Evolutionary conservation across 192 early-diverging fungal genomes (phyloP), one percentile per base, ranked within the genome.

Genomic region (Coemansia sp.): DNA sequence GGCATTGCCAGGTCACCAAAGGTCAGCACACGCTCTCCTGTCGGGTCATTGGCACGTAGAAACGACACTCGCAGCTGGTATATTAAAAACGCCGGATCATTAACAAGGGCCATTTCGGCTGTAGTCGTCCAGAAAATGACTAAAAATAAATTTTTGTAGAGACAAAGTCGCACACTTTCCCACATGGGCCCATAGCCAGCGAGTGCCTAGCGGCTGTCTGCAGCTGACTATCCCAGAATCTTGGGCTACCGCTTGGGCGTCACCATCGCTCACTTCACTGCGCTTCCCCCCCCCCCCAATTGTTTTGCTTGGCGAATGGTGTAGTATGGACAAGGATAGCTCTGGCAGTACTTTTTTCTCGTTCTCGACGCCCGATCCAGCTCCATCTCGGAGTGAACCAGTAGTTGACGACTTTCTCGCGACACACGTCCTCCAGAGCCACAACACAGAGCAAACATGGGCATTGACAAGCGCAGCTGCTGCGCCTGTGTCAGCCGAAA

Each of bases 61-160:
- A 89, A 89, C 56, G 87, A 84, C 10, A 92, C 80, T n/a, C 89
- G 85, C 42, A 90, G 82, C 64, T 86, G 84, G 66, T 92, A 88
- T 56, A 92, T 83, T 21, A 92, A 74, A 71, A 86, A 92, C 5
- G 83, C 74, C 18, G 87, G 83, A 80, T 91, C 89, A 37, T 84
- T 84, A 18, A 87, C 70, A 33, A 91, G 70, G 33, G 89, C 84
- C 89, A 91, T 91, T 67, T 53, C 59, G 33, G 15, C 10, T 18
- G 32, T n/a, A 38, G 63, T 48, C 3, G 18, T 12, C 21, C 1
- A 38, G 26, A 58, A 29, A 19, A 44, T 29, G 35, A 59, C 46
- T 27, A 17, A 26, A 60, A 36, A 34, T 38, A 35, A 18, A 22
- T 22, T 18, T n/a, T n/a, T n/a, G n/a, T n/a, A n/a, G n/a, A n/a